phyloP scores from a whole-genome alignment of 2,329 filamentous ascomycete genomes.

The Colletotrichum kahawae region DNA sequence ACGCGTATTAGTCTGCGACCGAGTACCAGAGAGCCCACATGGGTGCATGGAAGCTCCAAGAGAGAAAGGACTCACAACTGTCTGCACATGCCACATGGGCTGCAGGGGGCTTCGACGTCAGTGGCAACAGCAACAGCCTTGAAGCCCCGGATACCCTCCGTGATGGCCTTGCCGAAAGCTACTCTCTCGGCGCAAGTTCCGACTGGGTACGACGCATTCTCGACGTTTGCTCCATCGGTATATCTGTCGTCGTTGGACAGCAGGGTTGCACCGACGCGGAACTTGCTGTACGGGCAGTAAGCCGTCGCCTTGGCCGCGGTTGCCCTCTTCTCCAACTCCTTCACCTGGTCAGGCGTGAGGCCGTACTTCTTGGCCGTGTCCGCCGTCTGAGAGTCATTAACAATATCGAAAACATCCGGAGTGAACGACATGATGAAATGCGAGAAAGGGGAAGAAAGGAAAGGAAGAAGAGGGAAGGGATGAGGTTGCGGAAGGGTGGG shows the following conservation, averaged over 20 bases:
- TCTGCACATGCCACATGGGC: conserved; percentile 94
- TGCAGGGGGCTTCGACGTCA: conserved; percentile 71
- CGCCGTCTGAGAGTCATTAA: conserved; percentile 22
- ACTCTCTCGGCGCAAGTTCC: conserved; percentile 95
- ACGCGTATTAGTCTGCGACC: neutral
- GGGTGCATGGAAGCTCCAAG: neutral
- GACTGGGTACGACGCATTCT: conserved; percentile 92
- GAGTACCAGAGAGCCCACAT: neutral
- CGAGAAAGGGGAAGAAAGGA: neutral
- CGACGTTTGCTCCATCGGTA: conserved; percentile 83
- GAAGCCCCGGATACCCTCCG: conserved; percentile 62
- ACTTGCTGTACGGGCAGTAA: conserved; percentile 93
- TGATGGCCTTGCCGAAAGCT: conserved; percentile 82
- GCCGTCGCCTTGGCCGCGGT: conserved; percentile 76
- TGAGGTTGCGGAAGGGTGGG: neutral
- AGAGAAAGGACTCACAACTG: conserved; percentile 71
- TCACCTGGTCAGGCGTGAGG: conserved; percentile 69
- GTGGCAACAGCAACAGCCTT: conserved; percentile 86
- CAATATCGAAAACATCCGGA: conserved; percentile 28
- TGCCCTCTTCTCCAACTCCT: conserved; percentile 65
- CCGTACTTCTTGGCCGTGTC: conserved; percentile 42
- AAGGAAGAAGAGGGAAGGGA: neutral
- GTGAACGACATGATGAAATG: conserved; percentile 18
- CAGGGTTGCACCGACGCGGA: conserved; percentile 86
- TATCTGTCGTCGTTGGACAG: conserved; percentile 61